phyloP scores from a whole-genome alignment of 768 basidiomycete genomes.

The Leccinum uliginosum region DNA sequence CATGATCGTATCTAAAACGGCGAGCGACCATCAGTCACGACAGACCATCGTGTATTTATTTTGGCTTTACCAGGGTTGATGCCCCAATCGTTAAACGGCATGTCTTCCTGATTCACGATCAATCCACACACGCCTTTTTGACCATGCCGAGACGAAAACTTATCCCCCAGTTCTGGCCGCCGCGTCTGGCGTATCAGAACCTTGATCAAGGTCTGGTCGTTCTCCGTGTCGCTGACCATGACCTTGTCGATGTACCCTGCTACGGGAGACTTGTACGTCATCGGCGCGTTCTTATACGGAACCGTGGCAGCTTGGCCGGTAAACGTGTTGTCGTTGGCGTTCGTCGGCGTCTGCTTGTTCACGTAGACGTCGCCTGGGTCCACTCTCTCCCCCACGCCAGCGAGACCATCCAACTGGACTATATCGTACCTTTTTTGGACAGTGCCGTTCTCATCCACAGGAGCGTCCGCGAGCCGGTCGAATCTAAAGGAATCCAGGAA shows the following conservation, averaged over 20 bases:
- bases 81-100: constrained; percentile 99
- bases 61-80: constrained; percentile 68
- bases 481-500: constrained; percentile 45
- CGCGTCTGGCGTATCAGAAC: constrained; percentile 96
- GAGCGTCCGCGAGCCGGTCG: constrained; percentile 93
- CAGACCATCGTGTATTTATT: neutral
- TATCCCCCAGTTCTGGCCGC: constrained; percentile 95
- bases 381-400: constrained; percentile 91
- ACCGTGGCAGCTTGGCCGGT: constrained; percentile 78
- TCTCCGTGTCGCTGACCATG: constrained; percentile 94
- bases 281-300: constrained; percentile 87
- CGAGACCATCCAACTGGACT: constrained; percentile 88
- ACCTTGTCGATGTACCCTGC: constrained; percentile 97
- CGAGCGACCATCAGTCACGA: constrained; percentile 11
- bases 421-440: constrained; percentile 83
- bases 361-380: constrained; percentile 92
- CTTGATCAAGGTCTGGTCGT: constrained; percentile 95
- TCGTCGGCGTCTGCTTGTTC: constrained; percentile 94
- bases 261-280: constrained; percentile 92
- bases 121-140: constrained; percentile 99
- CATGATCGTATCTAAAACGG: constrained; percentile 89
- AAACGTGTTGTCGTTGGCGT: constrained; percentile 88
- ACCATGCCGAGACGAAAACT: constrained; percentile 96
- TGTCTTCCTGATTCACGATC: constrained; percentile 97
- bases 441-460: constrained; percentile 76